These are phyloP conservation scores for Pichia nanzhaoensis DNA, from an alignment of 805 yeast species.

Conservation along the genomic window DNA sequence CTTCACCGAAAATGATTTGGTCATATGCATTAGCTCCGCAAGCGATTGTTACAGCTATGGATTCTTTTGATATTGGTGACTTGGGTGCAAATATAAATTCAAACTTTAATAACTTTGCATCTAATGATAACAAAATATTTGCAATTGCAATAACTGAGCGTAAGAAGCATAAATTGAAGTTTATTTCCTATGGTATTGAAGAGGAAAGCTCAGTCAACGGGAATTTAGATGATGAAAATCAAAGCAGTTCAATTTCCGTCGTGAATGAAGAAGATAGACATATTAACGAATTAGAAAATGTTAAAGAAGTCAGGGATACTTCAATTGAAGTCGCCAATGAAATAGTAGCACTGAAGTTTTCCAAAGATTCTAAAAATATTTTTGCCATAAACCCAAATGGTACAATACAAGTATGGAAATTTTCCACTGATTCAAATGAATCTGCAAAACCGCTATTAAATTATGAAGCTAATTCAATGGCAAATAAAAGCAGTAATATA, in stretches of 20 bases:
- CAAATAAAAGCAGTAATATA: conserved; percentile 10
- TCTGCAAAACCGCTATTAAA: conserved; percentile 9
- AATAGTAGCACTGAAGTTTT: conserved; percentile 24
- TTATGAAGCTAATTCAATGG: conserved; percentile 10
- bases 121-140: conserved; percentile 22
- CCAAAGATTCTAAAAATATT: conserved; percentile 23
- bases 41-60: conserved; percentile 38
- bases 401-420: conserved; percentile 21
- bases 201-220: conserved; percentile 13
- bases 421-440: conserved; percentile 12
- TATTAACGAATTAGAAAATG: conserved; percentile 27
- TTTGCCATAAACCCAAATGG: conserved; percentile 31
- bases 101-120: neutral
- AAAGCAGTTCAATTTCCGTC: conserved; percentile 19
- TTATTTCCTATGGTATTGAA: conserved; percentile 22
- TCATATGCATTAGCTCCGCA: conserved; percentile 47
- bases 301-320: conserved; percentile 29
- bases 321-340: conserved; percentile 23
- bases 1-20: conserved; percentile 54
- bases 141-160: conserved; percentile 33
- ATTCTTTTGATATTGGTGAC: conserved; percentile 22
- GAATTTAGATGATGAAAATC: conserved; percentile 19
- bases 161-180: conserved; percentile 25
- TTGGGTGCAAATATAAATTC: conserved; percentile 1
- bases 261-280: conserved; percentile 27